Evolutionary conservation across 1,139 yeast genomes (phyloP), one percentile per base, ranked within the genome.

Genomic region (Tardiomyces digboiensis): DNA sequence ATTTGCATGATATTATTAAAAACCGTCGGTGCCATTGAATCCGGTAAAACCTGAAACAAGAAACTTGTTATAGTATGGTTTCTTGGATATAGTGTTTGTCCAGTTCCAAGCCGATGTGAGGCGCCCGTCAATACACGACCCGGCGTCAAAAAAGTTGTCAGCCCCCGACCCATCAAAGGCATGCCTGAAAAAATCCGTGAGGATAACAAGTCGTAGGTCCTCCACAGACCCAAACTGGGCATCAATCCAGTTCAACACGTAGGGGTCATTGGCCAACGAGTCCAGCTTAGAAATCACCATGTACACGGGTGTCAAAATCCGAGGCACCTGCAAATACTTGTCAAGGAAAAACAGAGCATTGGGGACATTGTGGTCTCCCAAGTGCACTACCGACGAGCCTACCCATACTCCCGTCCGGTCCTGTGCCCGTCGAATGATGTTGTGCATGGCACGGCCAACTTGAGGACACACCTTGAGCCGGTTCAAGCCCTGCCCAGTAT

Each of bases 111-210:
- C 85, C 44, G 82, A 75, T 0, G 91, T 82, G 43, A 82, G 65
- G 43, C 89, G 71, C 19, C 89, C 91, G 58, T 82, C 91, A 46
- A 82, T 82, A 62, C 91, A 82, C 2, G 84, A 76, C 1, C 91
- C 91, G 21, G 87, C 84, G 69, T 81, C 82, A 58, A 78, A 82
- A 59, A 78, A 81, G 59, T 82, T 81, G 54, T 81, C 86, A 7
- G 87, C 87, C 39, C 91, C 91, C 7, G 84, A 77, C 2, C 87
- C 74, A 57, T 82, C 88, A 60, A 82, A 82, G 52, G 84, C 87
- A 56, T 80, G 86, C 40, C 78, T 74, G 65, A 79, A 82, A 49
- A 82, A 82, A 57, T 82, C 88, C 42, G 76, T 72, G 41, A 81
- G 61, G 39, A 82, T 78, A 6, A 71, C 65, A 49, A 72, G 62